Evolutionary conservation across 129 eudicot species (phyloP), one percentile per base, ranked within the genome.

Genomic region (Saussurea involucrata): DNA sequence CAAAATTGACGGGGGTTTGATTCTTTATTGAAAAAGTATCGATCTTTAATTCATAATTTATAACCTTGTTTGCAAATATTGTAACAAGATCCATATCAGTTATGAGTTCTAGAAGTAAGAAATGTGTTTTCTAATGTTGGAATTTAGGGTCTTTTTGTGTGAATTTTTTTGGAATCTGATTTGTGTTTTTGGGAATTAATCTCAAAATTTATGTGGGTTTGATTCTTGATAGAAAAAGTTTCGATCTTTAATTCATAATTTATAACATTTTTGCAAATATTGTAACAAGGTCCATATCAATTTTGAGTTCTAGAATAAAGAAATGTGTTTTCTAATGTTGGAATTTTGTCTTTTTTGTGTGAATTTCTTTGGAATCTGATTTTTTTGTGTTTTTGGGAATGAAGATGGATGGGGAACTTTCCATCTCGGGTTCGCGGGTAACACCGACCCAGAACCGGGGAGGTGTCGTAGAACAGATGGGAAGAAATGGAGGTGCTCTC

Each of bases 401-500:
- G 78, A 53, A 90, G 98, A 85, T 69, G 97, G 98, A 72, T 93
- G 98, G 98, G 98, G 98, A 55, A 8, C 90, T 81, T 93, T 93
- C 87, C 98, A 89, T 87, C 88, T 90, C 11, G 97, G 98, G 63
- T 87, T 85, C 66, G 76, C 97, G 4, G 89, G 93, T 71, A 93
- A 79, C 89, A 85, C 86, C 27, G 98, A 93, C 68, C 97, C 97
- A 5, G 98, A 93, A 71, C 97, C 97, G 0, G 98, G 97, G 79
- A 87, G 98, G 88, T 93, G 98, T 67, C 89, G 98, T 36, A 88
- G 98, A 78, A 93, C 98, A 10, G 98, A 93, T 85, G 98, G 98
- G 80, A 93, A 93, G 95, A 93, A 93, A 86, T 93, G 98, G 98
- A 90, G 98, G 86, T 94, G 98, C 89, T 89, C 98, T 33, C 67